Conservation (phyloP, 495 filamentous ascomycete genomes). For the Penicillium lagena region DNA sequence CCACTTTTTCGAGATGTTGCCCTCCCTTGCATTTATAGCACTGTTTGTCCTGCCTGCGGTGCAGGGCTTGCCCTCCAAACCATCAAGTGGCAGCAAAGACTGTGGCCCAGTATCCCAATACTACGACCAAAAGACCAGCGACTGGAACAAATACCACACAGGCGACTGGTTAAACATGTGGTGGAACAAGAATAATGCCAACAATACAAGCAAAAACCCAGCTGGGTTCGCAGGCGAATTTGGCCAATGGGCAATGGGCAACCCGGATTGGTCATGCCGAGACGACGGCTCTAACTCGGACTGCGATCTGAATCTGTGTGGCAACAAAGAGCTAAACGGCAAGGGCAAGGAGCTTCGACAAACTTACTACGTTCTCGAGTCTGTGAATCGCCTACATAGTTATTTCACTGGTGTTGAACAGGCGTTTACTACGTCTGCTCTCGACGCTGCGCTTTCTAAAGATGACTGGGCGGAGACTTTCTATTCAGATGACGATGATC, state of each 20-base stretch:
- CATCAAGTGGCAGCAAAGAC: too few species aligned
- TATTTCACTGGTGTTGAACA: slow-evolving; percentile 18
- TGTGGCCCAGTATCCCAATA: slow-evolving; percentile 17
- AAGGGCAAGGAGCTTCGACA: slow-evolving; percentile 10
- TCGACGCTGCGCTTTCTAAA: slow-evolving; percentile 17
- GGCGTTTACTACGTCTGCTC: slow-evolving; percentile 14
- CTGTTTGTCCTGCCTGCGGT: too few species aligned
- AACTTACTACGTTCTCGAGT: slow-evolving; percentile 20
- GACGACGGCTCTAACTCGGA: slow-evolving; percentile 16
- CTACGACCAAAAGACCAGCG: slow-evolving; percentile 12
- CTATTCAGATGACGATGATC: slow-evolving; percentile 20
- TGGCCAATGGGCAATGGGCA: slow-evolving; percentile 19
- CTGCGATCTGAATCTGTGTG: slow-evolving; percentile 18
- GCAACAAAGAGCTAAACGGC: slow-evolving; percentile 13
- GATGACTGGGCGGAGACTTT: slow-evolving; percentile 20
- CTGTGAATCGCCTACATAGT: slow-evolving; percentile 12
- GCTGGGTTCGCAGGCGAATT: slow-evolving; percentile 17
- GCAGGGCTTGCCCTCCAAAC: too few species aligned
- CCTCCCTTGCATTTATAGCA: too few species aligned
- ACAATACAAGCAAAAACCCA: slow-evolving; percentile 5
- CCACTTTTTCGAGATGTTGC: too few species aligned
- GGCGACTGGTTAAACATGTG: slow-evolving; percentile 18
- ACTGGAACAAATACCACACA: slow-evolving; percentile 13
- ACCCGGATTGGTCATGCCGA: slow-evolving; percentile 19
- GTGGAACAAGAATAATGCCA: slow-evolving; percentile 8